Evolutionary conservation across 495 filamentous ascomycete species (phyloP), one percentile per base, ranked within the genome.

Genomic region (Penicillium salamii): DNA sequence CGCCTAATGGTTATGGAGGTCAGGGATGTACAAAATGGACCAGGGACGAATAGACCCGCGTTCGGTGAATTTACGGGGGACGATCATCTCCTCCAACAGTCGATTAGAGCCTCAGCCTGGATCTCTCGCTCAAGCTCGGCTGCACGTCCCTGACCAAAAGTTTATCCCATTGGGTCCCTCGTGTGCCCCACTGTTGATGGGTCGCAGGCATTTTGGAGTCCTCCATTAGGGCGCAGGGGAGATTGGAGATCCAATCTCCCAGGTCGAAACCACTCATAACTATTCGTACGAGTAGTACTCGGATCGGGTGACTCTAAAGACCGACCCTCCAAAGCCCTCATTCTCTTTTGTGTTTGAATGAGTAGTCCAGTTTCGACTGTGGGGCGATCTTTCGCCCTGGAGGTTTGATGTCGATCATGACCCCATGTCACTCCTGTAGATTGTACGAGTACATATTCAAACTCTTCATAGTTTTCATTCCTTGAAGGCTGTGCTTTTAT

Each of bases 61-160:
- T 20, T 39, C 45, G 45, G 45, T 32, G 26, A 40, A 14, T 48
- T 48, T 23, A 14, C 85, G 74, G 66, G 32, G 68, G 68, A 20
- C 9, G 34, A 67, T 38, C 15, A 15, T 21, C 23, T 28, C 15
- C 23, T 21, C 44, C 29, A 33, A 14, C 9, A 38, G 45, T 38
- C 26, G 36, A 48, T 33, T 34, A 48, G 46, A 48, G 46, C 46
- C 46, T 48, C 46, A 48, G 36, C 18, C 46, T 36, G n/a, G 31
- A 35, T 34, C 29, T 9, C 31, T 46, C 43, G 17, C 43, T 13
- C 38, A 41, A 8, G 24, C 17, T 34, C 6, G 29, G 11, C 29
- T 15, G 11, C 12, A n/a, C 14, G 12, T 43, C 14, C 15, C 2
- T 32, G 23, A 8, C 8, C 23, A 7, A 28, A 28, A 9, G 1